A percentile compares a stretch with the other conserved stretches of the same genome.
Conservation (phyloP, 2,329 filamentous ascomycete species). For the Cladosporium cucumerinum region DNA sequence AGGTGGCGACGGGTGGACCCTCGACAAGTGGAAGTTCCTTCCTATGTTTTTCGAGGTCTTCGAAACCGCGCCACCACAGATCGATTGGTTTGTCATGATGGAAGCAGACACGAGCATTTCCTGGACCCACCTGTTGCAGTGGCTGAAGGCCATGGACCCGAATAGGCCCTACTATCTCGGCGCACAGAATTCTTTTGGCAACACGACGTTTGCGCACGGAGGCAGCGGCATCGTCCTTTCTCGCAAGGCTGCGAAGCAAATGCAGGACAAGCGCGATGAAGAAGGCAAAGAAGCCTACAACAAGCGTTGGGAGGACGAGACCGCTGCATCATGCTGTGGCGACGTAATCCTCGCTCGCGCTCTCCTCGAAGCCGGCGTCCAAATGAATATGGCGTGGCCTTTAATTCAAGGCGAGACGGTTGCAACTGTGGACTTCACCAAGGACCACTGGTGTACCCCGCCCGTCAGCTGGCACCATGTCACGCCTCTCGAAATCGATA, state of each 20-base stretch:
- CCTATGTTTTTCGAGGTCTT: slow-evolving; percentile 54
- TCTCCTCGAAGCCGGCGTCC: slow-evolving; percentile 45
- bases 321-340: slow-evolving; percentile 52
- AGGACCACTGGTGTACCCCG: slow-evolving; percentile 44
- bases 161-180: slow-evolving; percentile 48
- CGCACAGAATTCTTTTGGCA: slow-evolving; percentile 39
- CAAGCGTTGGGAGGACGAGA: slow-evolving; percentile 41
- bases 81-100: slow-evolving; percentile 56
- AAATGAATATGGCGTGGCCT: slow-evolving; percentile 44
- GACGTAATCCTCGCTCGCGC: slow-evolving; percentile 53
- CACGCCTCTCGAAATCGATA: slow-evolving; percentile 22
- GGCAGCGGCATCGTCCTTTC: slow-evolving; percentile 47
- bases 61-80: slow-evolving; percentile 42
- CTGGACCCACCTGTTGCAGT: slow-evolving; percentile 48
- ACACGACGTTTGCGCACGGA: slow-evolving; percentile 41
- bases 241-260: slow-evolving; percentile 37
- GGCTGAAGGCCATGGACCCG: slow-evolving; percentile 47
- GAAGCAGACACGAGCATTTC: slow-evolving; percentile 54
- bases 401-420: slow-evolving; percentile 46
- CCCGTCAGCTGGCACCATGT: slow-evolving; percentile 40
- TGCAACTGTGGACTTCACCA: slow-evolving; percentile 41
- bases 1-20: slow-evolving; percentile 46
- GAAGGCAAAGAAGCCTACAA: slow-evolving; percentile 39
- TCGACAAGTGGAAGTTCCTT: slow-evolving; percentile 58
- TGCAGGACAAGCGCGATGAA: slow-evolving; percentile 38